A percentile compares a stretch with the other conserved stretches of the same genome.
phyloP scores from a whole-genome alignment of 2,329 filamentous ascomycete species.

The Trichophyton verrucosum region DNA sequence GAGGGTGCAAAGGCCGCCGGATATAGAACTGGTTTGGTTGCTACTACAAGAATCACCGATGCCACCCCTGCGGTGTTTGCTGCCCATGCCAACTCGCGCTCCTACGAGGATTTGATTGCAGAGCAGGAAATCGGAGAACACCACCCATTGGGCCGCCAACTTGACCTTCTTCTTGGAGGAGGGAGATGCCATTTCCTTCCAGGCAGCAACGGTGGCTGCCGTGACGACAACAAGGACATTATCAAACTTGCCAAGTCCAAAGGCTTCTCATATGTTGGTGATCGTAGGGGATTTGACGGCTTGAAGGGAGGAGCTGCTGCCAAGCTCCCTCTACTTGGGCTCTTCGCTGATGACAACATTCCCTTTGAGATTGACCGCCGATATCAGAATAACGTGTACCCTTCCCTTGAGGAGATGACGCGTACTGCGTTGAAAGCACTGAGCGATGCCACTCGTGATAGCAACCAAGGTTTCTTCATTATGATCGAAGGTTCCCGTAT shows the following conservation, averaged over 20 bases:
- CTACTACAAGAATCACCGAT: slow-evolving; percentile 89
- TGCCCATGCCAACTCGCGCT: slow-evolving; percentile 66
- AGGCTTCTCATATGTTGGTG: slow-evolving; percentile 67
- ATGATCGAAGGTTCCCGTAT: slow-evolving; percentile 98
- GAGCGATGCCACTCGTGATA: slow-evolving; percentile 66
- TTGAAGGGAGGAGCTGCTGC: slow-evolving; percentile 56
- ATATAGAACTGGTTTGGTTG: slow-evolving; percentile 85
- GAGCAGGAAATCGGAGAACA: slow-evolving; percentile 78
- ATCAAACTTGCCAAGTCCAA: slow-evolving; percentile 59
- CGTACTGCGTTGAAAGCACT: slow-evolving; percentile 67
- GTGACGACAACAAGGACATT: slow-evolving; percentile 65
- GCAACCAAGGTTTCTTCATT: slow-evolving; percentile 88
- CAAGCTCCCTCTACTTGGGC: slow-evolving; percentile 66
- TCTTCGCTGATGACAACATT: slow-evolving; percentile 71
- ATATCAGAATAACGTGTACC: slow-evolving; percentile 65
- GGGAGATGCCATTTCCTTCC: slow-evolving; percentile 87
- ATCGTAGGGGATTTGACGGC: slow-evolving; percentile 61
- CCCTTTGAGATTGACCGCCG: slow-evolving; percentile 89
- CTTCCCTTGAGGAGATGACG: slow-evolving; percentile 85
- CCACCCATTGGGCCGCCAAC: slow-evolving; percentile 70
- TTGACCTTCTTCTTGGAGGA: slow-evolving; percentile 87
- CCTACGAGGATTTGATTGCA: slow-evolving; percentile 81
- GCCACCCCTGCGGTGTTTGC: slow-evolving; percentile 94
- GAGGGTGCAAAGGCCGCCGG: slow-evolving; percentile 88
- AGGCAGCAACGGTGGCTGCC: slow-evolving; percentile 70